A percentile compares a stretch with the other conserved stretches of the same genome.
Evolutionary conservation across 768 basidiomycete genomes (phyloP).

Genomic region (Auriculariales sp.): DNA sequence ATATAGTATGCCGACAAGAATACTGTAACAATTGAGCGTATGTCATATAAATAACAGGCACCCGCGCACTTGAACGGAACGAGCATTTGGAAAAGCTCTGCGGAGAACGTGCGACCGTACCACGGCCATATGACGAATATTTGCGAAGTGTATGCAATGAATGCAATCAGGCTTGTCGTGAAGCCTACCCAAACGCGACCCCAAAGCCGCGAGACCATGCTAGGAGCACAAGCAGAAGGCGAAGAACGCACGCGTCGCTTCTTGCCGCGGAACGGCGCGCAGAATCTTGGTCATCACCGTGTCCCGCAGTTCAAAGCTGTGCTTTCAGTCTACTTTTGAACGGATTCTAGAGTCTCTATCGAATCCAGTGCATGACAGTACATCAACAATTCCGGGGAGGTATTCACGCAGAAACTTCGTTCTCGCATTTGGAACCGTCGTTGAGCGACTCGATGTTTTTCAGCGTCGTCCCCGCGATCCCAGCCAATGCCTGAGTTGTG

Average conservation of each 20-base stretch:
- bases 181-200: conserved; percentile 52
- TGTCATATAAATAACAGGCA: conserved; percentile 4
- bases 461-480: conserved; percentile 9
- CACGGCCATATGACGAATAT: conserved; percentile 86
- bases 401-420: conserved; percentile 8
- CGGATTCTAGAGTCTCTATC: too few species aligned
- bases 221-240: background rate
- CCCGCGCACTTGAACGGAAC: conserved; percentile 77
- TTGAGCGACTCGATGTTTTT: conserved; percentile 5
- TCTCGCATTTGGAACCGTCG: conserved; percentile 7
- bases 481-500: conserved; percentile 5
- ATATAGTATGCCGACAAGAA: conserved; percentile 59
- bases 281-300: too few species aligned
- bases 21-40: conserved; percentile 25
- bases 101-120: conserved; percentile 64
- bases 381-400: too few species aligned
- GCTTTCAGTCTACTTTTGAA: too few species aligned
- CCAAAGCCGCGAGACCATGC: conserved; percentile 21
- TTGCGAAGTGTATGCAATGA: conserved; percentile 83
- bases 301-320: too few species aligned
- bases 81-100: conserved; percentile 63
- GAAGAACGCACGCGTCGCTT: too few species aligned
- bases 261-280: too few species aligned
- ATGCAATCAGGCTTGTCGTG: conserved; percentile 61
- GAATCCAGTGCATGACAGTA: too few species aligned